phyloP scores from a whole-genome alignment of 2,329 filamentous ascomycete species.

The Atkinsonella texensis region DNA sequence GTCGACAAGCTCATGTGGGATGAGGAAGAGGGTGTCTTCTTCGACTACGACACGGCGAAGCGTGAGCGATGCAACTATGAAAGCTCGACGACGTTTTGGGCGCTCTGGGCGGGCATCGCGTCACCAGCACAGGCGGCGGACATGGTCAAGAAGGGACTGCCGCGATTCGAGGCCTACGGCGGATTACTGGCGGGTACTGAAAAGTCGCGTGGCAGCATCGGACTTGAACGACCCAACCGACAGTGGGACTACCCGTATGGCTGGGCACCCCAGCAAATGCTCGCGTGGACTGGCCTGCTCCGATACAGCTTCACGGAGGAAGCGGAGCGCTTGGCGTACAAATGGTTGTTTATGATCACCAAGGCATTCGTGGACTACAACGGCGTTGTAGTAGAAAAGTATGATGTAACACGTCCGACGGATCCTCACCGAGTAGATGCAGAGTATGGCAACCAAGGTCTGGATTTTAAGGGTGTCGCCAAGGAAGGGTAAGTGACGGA shows the following conservation, averaged over 20 bases:
- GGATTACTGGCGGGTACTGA: constrained; percentile 84
- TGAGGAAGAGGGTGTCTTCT: constrained; percentile 86
- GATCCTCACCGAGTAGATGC: constrained; percentile 92
- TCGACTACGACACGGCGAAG: constrained; percentile 85
- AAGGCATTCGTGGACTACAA: constrained; percentile 98
- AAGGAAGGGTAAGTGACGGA: constrained; percentile 71
- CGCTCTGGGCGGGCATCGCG: constrained; percentile 87
- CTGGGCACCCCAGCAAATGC: constrained; percentile 97
- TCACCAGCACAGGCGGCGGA: constrained; percentile 75
- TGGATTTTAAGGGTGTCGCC: constrained; percentile 90
- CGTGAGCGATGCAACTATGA: constrained; percentile 77
- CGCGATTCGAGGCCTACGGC: constrained; percentile 77
- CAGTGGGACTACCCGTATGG: constrained; percentile 99
- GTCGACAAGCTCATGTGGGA: constrained; percentile 96
- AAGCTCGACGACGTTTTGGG: constrained; percentile 89
- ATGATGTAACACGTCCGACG: constrained; percentile 82
- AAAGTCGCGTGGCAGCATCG: constrained; percentile 69
- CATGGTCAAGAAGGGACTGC: constrained; percentile 71
- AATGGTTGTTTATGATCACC: constrained; percentile 97
- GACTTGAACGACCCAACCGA: constrained; percentile 76
- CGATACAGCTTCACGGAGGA: constrained; percentile 89
- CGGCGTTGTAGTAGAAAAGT: constrained; percentile 96
- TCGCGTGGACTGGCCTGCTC: constrained; percentile 87
- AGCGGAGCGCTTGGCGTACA: constrained; percentile 80
- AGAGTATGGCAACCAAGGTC: constrained; percentile 94